These are phyloP conservation scores for Plasmodium malariae DNA, from an alignment of 169 alveolate species.

Conservation along the genomic window DNA sequence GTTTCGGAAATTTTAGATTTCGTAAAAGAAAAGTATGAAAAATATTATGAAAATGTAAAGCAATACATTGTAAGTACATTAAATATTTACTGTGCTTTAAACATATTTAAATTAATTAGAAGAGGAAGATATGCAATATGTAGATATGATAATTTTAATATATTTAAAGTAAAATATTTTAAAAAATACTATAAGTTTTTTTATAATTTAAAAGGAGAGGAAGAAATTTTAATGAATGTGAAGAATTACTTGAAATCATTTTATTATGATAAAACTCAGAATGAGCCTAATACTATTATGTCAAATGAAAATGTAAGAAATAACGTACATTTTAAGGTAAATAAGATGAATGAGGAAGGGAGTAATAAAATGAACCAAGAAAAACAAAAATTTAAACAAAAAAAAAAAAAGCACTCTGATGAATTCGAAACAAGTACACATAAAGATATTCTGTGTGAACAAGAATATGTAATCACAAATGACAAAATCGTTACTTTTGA, in stretches of 20 bases:
- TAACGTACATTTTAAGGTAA: too few relatives aligned
- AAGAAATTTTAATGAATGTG: conserved; percentile 59
- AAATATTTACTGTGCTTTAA: conserved; percentile 68
- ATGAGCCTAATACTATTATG: too few relatives aligned
- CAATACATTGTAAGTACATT: conserved; percentile 60
- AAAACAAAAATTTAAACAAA: too few relatives aligned
- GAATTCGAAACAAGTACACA: too few relatives aligned
- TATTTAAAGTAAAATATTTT: conserved; percentile 62
- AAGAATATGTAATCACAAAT: too few relatives aligned
- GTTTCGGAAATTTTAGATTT: conserved; percentile 70
- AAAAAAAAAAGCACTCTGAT: too few relatives aligned
- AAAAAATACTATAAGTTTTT: conserved; percentile 60
- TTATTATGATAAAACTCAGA: conserved; percentile 32
- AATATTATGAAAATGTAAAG: conserved; percentile 70
- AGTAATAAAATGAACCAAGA: too few relatives aligned
- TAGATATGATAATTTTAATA: conserved; percentile 44
- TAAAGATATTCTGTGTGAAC: too few relatives aligned
- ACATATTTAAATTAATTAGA: conserved; percentile 65
- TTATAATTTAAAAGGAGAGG: conserved; percentile 71
- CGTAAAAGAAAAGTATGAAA: conserved; percentile 72
- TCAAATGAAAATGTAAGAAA: too few relatives aligned
- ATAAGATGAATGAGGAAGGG: too few relatives aligned
- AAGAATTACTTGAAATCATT: conserved; percentile 70
- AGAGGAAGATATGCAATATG: conserved; percentile 71
- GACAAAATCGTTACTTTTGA: too few relatives aligned